Evolutionary conservation across 139 green algal genomes (phyloP), one percentile per base, ranked within the genome.

Genomic region (Pseudopediastrum boryanum): DNA sequence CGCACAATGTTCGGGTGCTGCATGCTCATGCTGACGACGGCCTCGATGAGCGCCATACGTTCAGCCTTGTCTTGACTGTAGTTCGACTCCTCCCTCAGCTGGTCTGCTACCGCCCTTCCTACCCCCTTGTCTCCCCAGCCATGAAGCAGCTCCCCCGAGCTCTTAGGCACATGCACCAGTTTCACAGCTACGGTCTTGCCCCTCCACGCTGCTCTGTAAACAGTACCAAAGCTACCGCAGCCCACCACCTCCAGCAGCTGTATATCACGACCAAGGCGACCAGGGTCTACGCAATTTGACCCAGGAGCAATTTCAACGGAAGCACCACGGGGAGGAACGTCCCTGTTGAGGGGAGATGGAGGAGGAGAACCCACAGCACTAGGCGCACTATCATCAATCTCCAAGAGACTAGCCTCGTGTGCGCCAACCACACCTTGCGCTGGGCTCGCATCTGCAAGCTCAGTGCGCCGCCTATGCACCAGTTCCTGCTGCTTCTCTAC

Each of bases 191-290:
- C 74, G 64, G 38, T 74, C 33, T 63, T 62, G 33, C 74, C 74
- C 2, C 74, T 19, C 74, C 74, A 81, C 25, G 73, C 70, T 10
- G 74, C 74, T 19, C 63, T 23, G 39, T 67, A 74, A 23, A 81
- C 74, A 42, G 44, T 66, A 33, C n/a, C 21, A 50, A 81, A 81
- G 38, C 33, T 66, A 36, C 74, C 74, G 0, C 74, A 48, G 19
- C 74, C 74, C 8, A 81, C 46, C 31, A 81, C 41, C 7, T 74
- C 74, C 61, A 81, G 74, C 74, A 81, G 31, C 74, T 81, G 71
- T 29, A 78, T 1, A 41, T 78, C n/a, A n/a, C n/a, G n/a, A n/a
- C n/a, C n/a, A n/a, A n/a, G n/a, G n/a, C n/a, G n/a, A n/a, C n/a
- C n/a, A n/a, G n/a, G n/a, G n/a, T n/a, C n/a, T n/a, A n/a, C n/a